A percentile compares a stretch with the other conserved stretches of the same genome.
Conservation (phyloP, 2,329 filamentous ascomycete genomes). For the Ustilaginoidea virens region DNA sequence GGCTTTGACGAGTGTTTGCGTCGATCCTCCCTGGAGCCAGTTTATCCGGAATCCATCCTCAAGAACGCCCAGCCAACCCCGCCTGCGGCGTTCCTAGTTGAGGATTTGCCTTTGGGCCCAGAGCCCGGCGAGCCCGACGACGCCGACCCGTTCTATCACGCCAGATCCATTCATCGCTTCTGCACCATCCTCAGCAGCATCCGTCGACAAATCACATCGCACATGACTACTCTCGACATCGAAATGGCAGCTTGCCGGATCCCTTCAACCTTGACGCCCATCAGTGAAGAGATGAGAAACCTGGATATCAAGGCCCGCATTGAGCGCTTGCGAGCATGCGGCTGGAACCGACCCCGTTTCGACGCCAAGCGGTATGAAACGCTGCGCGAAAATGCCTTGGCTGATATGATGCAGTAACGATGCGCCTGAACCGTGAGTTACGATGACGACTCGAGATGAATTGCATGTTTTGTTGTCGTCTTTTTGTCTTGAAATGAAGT, state of each 20-base stretch:
- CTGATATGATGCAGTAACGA: conserved; percentile 24
- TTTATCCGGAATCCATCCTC: conserved; percentile 9
- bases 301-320: conserved; percentile 35
- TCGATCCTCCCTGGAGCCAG: conserved; percentile 8
- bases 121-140: conserved; percentile 2
- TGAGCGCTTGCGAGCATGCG: conserved; percentile 34
- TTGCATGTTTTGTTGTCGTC: neutral
- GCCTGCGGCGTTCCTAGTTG: conserved; percentile 1
- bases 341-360: conserved; percentile 41
- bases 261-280: conserved; percentile 7
- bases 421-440: conserved; percentile 1
- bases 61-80: conserved; percentile 4
- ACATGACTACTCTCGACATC: conserved; percentile 29
- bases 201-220: conserved; percentile 30
- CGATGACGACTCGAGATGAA: neutral
- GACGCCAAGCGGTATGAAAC: conserved; percentile 36
- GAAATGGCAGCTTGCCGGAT: conserved; percentile 17
- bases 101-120: conserved; percentile 3
- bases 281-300: conserved; percentile 19
- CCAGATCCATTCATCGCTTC: conserved; percentile 31
- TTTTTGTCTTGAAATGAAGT: neutral
- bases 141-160: conserved; percentile 23
- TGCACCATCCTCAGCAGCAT: conserved; percentile 31
- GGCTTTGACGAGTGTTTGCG: conserved; percentile 32
- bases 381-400: conserved; percentile 33